Base-by-base conservation (phyloP, 768 basidiomycete species). In the Amanita exitialis region DNA sequence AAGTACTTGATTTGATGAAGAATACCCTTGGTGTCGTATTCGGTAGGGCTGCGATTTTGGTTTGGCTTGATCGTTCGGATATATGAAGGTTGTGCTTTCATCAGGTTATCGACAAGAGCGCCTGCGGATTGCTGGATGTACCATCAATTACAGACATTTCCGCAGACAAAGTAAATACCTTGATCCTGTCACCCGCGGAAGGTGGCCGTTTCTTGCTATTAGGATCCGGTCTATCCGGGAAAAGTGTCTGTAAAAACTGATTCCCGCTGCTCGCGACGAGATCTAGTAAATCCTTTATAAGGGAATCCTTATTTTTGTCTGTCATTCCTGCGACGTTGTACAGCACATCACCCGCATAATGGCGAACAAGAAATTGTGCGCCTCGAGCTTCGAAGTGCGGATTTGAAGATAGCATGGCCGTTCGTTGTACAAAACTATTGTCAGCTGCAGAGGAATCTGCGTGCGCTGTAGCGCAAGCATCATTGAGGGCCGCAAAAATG, bases 51-150 rank as follows among this genome's bases (percentile, higher is more conserved):
- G 42, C 94, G 84, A 63, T 99, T 95, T 72, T 96, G 88, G 64
- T 99, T 99, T 10, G 96, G 91, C 68, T 99, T 99, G 72, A 99
- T 98, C 3, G 96, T 99, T 51, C 96, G 90, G 56, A 99, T 99
- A 67, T 99, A 99, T 20, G 91, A 91, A 1, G 96, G 96, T 62
- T 90, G 94, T 25, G 91, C 90, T 60, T 85, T 87, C 95, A 97
- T 98, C 55, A 99, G 74, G 63, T 98, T 99, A 7, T 95, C 91
- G 8, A 99, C 96, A 21, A 99, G 79, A 5, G 93, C 94, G 48
- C 89, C 83, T 25, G 96, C 96, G n/a, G 95, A 98, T 55, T 75
- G 69, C 89, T 92, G 49, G 7, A 16, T 45, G 44, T 27, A 28
- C 37, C 47, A 47, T 27, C 30, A 47, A 15, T 13, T 38, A 37